A percentile compares a stretch with the other conserved stretches of the same genome.
phyloP scores from a whole-genome alignment of 140 eudicot species.

The Anethum foeniculum region DNA sequence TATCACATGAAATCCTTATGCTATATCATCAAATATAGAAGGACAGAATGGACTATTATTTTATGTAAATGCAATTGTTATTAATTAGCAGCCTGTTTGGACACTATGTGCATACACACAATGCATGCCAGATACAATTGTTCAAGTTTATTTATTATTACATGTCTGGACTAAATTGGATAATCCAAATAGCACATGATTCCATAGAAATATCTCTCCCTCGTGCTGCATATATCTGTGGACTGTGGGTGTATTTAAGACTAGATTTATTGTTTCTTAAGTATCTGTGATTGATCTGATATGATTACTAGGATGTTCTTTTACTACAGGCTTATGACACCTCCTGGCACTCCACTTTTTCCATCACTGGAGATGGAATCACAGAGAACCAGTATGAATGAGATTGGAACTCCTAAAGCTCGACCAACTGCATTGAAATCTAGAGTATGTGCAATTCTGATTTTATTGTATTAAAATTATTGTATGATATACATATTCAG shows the following conservation, averaged over 20 bases:
- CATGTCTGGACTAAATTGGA: not conserved
- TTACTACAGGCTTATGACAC: slow-evolving; percentile 84
- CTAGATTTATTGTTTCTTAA: not conserved
- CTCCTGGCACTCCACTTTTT: slow-evolving; percentile 98
- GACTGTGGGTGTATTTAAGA: not conserved
- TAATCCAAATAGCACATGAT: not conserved
- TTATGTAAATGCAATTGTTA: not conserved
- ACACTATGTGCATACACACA: not conserved
- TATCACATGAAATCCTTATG: not conserved
- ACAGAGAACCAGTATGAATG: slow-evolving; percentile 46
- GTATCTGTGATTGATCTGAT: not conserved
- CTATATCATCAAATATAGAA: not conserved
- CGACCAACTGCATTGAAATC: slow-evolving; percentile 85
- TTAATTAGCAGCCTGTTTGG: not conserved
- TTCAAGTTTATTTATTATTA: not conserved
- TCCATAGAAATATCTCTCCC: not conserved
- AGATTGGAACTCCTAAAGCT: slow-evolving; percentile 72
- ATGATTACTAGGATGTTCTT: slow-evolving; percentile 11
- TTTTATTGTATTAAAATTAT: slow-evolving; percentile 1
- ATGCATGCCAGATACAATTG: not conserved
- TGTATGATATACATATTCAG: not conserved
- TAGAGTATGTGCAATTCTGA: slow-evolving; percentile 46
- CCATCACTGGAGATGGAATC: slow-evolving; percentile 90
- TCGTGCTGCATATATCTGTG: not conserved
- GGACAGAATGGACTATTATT: not conserved